phyloP scores from a whole-genome alignment of 164 flowering plant species.

The Tetracentron sinense region DNA sequence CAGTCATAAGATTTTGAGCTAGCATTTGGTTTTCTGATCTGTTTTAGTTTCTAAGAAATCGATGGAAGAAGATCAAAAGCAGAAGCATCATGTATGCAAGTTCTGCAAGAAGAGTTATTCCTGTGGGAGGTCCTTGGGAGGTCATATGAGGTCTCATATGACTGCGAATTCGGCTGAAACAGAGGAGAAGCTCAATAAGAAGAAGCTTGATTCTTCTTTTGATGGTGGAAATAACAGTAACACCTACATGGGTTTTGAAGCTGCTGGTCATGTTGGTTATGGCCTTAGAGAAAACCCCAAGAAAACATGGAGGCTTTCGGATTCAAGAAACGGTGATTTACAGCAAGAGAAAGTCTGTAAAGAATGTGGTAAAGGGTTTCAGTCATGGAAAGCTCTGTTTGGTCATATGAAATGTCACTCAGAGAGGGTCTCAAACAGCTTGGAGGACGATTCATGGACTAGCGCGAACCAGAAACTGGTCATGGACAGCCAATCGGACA shows the following conservation, averaged over 20 bases:
- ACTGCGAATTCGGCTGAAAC: constrained; percentile 29
- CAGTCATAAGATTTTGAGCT: constrained; percentile 7
- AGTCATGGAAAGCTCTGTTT: constrained; percentile 72
- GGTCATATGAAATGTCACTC: constrained; percentile 89
- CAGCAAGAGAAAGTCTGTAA: constrained; percentile 42
- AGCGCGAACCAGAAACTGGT: constrained; percentile 33
- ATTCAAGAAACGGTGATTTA: constrained; percentile 19
- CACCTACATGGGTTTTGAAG: constrained; percentile 9
- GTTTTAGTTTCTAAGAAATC: neutral
- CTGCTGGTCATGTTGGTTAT: constrained; percentile 27
- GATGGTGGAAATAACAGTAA: constrained; percentile 13
- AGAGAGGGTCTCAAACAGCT: constrained; percentile 23
- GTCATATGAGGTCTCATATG: constrained; percentile 94
- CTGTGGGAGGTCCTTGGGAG: constrained; percentile 88
- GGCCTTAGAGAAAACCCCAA: constrained; percentile 72
- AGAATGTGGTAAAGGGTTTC: constrained; percentile 81
- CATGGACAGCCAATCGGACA: constrained; percentile 53
- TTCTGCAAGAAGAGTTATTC: constrained; percentile 67
- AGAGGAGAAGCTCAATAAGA: constrained; percentile 27
- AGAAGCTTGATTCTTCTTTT: constrained; percentile 20
- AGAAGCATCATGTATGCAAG: constrained; percentile 65
- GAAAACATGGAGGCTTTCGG: constrained; percentile 58
- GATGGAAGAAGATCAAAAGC: constrained; percentile 40
- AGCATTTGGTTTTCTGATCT: constrained; percentile 14
- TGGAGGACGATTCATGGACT: constrained; percentile 35